A percentile compares a stretch with the other conserved stretches of the same genome.
phyloP scores from a whole-genome alignment of 176 grass and related monocot species.

The Bromus sterilis region DNA sequence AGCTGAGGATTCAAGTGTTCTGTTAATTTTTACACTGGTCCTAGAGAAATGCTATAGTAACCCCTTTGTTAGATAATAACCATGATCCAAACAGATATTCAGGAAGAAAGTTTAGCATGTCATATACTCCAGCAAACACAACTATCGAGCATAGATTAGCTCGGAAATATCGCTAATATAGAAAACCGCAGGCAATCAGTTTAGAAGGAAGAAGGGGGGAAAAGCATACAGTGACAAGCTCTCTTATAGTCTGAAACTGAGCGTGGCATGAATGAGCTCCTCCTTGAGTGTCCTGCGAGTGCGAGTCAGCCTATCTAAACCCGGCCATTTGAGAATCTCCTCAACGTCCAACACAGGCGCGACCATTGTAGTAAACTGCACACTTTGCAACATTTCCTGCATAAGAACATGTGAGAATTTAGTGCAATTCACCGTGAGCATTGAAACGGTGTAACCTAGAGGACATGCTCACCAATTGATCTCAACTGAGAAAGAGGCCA shows the following conservation, averaged over 20 bases:
- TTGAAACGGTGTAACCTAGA: too few species aligned
- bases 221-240: slow-evolving; percentile 62
- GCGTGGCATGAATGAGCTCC: slow-evolving; percentile 42
- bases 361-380: too few species aligned
- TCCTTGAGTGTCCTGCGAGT: too few species aligned
- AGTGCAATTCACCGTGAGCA: too few species aligned
- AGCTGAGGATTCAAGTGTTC: background rate
- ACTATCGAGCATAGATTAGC: background rate
- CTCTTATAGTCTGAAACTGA: slow-evolving; percentile 51
- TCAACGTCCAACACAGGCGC: too few species aligned
- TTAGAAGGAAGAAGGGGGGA: background rate
- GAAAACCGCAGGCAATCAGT: background rate
- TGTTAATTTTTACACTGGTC: background rate
- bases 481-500: too few species aligned
- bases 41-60: background rate
- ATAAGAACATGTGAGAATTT: too few species aligned
- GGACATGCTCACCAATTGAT: too few species aligned
- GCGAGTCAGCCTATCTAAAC: too few species aligned
- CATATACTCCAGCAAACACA: background rate
- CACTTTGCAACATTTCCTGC: too few species aligned
- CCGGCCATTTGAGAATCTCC: too few species aligned
- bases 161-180: too few species aligned
- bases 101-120: background rate
- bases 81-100: background rate
- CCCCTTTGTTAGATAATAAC: background rate